Evolutionary conservation across 257 asterid species (phyloP).

Genomic region (Solanum megistacrolobum): DNA sequence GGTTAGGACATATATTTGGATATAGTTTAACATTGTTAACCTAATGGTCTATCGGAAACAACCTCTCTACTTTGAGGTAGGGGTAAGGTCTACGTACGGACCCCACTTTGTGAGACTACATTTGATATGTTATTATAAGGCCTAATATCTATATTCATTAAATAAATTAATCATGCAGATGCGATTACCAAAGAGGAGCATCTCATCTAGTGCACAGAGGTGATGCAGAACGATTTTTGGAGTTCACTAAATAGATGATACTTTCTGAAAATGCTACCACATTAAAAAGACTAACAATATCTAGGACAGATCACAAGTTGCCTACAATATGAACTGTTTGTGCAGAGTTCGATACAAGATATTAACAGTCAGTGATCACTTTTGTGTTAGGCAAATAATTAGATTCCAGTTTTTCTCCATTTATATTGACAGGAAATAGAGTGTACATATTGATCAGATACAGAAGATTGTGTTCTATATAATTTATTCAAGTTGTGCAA

Average conservation of each 20-base stretch:
- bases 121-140: neutral
- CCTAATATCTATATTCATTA: neutral
- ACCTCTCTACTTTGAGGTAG: neutral
- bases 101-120: neutral
- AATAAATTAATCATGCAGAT: slow-evolving; percentile 37
- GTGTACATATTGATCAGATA: neutral
- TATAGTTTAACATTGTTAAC: neutral
- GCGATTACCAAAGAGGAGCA: slow-evolving; percentile 54
- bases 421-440: neutral
- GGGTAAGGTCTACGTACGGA: neutral
- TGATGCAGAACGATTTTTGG: neutral
- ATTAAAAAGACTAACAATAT: neutral
- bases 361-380: neutral
- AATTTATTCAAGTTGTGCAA: neutral
- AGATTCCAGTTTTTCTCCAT: neutral
- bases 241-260: neutral
- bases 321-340: neutral
- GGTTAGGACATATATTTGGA: slow-evolving; percentile 23
- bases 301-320: neutral
- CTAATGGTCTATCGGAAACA: neutral
- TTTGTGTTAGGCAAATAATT: neutral
- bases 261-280: neutral
- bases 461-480: neutral
- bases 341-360: neutral
- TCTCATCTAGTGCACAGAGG: neutral